A percentile compares a stretch with the other conserved stretches of the same genome.
These are phyloP conservation scores for Circinella minor DNA, from an alignment of 371 early-diverging fungal species.

Conservation along the genomic window DNA sequence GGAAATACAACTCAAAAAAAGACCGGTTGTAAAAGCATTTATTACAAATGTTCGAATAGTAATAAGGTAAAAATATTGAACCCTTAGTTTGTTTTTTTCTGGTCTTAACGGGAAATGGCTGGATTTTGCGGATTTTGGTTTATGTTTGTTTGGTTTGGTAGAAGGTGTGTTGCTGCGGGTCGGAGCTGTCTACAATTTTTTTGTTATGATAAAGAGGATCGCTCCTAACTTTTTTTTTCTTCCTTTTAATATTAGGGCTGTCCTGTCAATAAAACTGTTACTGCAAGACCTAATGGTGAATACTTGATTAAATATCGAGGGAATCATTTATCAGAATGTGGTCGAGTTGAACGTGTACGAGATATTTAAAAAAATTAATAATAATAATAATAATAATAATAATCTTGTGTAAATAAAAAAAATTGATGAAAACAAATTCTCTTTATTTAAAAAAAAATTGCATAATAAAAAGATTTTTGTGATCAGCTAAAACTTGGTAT, in stretches of 20 bases:
- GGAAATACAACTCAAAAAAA: conserved; percentile 61
- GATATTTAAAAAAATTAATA: conserved; percentile 31
- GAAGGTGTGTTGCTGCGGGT: conserved; percentile 19
- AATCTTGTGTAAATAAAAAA: neutral
- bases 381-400: conserved; percentile 1
- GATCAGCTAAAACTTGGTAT: too few relatives aligned
- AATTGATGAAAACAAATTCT: neutral
- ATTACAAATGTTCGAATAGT: conserved; percentile 55
- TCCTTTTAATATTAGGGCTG: conserved; percentile 36
- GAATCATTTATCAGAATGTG: conserved; percentile 61
- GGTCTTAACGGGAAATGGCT: conserved; percentile 14
- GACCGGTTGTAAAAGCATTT: conserved; percentile 59
- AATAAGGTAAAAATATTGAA: conserved; percentile 29
- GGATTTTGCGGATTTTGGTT: conserved; percentile 15
- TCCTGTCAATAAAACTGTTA: conserved; percentile 70
- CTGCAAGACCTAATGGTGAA: conserved; percentile 59
- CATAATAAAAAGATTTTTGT: too few relatives aligned
- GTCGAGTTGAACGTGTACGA: conserved; percentile 47
- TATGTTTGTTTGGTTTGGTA: conserved; percentile 11
- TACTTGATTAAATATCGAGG: conserved; percentile 68
- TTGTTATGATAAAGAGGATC: neutral
- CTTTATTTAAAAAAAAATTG: too few relatives aligned
- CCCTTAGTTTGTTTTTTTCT: too few relatives aligned
- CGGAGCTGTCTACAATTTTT: conserved; percentile 26
- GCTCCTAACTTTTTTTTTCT: neutral